A percentile compares a stretch with the other conserved stretches of the same genome.
phyloP scores from a whole-genome alignment of 2,329 filamentous ascomycete genomes.

The Calonectria fujianensis region DNA sequence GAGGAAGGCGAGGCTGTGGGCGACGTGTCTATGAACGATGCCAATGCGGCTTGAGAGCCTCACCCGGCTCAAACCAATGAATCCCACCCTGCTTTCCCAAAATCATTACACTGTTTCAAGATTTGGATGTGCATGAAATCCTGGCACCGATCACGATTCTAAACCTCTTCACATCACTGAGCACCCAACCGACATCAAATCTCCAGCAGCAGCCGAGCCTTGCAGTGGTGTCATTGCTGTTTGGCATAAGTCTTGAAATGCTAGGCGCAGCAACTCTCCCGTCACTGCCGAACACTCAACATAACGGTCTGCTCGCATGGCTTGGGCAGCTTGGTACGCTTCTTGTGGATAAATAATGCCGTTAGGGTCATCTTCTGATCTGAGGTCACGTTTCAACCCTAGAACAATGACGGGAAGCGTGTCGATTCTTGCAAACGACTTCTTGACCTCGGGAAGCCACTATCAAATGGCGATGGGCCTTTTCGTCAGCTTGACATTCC shows the following conservation, averaged over 20 bases:
- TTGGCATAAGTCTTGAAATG: slow-evolving; percentile 77
- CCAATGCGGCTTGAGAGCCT: slow-evolving; percentile 51
- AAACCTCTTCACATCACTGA: slow-evolving; percentile 65
- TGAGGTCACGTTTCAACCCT: slow-evolving; percentile 77
- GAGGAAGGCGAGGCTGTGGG: slow-evolving; percentile 56
- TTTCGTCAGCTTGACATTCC: slow-evolving; percentile 23
- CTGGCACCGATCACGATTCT: neutral
- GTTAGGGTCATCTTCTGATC: slow-evolving; percentile 75
- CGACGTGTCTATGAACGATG: slow-evolving; percentile 63
- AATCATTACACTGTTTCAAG: neutral
- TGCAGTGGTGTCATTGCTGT: slow-evolving; percentile 71
- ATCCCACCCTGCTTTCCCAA: neutral
- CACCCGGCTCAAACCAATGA: slow-evolving; percentile 27
- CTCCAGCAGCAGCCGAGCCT: slow-evolving; percentile 64
- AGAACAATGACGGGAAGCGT: slow-evolving; percentile 73
- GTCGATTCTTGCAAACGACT: slow-evolving; percentile 68
- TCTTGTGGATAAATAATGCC: slow-evolving; percentile 78
- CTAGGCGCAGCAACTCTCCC: slow-evolving; percentile 74
- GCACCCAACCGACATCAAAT: slow-evolving; percentile 62
- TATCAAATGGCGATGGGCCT: slow-evolving; percentile 53
- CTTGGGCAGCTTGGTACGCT: slow-evolving; percentile 73
- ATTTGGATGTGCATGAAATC: neutral
- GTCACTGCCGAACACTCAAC: slow-evolving; percentile 78
- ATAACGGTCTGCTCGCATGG: slow-evolving; percentile 77
- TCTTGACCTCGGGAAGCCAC: slow-evolving; percentile 75